phyloP scores from a whole-genome alignment of 495 filamentous ascomycete genomes.

The Penicillium canescens region DNA sequence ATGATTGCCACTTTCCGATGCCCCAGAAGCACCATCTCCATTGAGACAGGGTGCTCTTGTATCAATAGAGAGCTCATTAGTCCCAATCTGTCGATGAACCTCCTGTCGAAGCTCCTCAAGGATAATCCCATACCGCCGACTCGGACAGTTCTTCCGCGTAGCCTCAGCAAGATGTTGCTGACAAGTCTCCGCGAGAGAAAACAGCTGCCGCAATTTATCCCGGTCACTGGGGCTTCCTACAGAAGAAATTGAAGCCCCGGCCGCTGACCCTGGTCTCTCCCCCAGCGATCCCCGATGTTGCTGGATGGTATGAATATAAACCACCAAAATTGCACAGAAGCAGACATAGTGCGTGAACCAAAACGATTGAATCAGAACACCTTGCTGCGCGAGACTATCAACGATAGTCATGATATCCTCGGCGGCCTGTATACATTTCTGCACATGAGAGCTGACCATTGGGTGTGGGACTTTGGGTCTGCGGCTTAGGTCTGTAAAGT shows the following conservation, averaged over 20 bases:
- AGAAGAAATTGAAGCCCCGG: conserved; percentile 20
- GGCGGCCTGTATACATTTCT: conserved; percentile 46
- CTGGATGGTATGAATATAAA: conserved; percentile 57
- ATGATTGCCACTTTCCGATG: conserved; percentile 1
- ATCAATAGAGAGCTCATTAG: conserved; percentile 9
- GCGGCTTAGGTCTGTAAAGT: conserved; percentile 47
- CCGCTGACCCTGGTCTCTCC: not conserved
- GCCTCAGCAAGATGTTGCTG: conserved; percentile 51
- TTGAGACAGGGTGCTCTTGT: not conserved
- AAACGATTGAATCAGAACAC: conserved; percentile 39
- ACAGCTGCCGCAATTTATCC: conserved; percentile 30
- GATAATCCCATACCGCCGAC: conserved; percentile 53
- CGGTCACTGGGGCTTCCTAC: conserved; percentile 20
- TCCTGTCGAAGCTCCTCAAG: conserved; percentile 47
- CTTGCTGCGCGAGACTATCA: conserved; percentile 40
- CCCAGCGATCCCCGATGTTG: conserved; percentile 35
- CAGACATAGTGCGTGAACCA: conserved; percentile 58
- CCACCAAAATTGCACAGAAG: conserved; percentile 55
- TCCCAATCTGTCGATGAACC: conserved; percentile 40
- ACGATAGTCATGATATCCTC: conserved; percentile 40
- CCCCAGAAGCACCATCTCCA: conserved; percentile 1
- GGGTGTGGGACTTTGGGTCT: conserved; percentile 32
- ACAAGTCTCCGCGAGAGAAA: conserved; percentile 44
- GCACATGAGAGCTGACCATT: conserved; percentile 35
- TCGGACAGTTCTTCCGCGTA: conserved; percentile 50